Base-by-base conservation (phyloP, 1,284 basidiomycete species). In the Pyrrhoderma noxium region DNA sequence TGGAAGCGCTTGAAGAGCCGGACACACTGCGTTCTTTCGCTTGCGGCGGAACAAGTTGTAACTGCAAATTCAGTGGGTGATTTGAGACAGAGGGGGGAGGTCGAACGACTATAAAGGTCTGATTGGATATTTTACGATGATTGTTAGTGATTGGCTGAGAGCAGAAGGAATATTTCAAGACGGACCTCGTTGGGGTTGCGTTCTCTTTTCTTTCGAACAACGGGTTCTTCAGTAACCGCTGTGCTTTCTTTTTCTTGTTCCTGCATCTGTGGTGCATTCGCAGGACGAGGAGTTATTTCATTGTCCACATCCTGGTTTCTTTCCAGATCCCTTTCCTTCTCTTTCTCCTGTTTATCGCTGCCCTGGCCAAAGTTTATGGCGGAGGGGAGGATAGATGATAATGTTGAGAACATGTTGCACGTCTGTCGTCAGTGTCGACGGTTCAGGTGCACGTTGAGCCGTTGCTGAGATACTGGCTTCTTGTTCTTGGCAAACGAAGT, bases 51-150 rank as follows among this genome's bases (percentile, higher is more conserved):
- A 96, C 86, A 27, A 97, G 82, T 66, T 97, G 94, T 4, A 97
- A 85, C 65, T 97, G 94, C 1, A 97, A 76, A 65, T 95, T 96
- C 45, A 95, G 74, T 0, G 93, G 90, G 60, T 96, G 92, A 59
- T 88, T 89, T 16, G 81, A 76, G 63, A 85, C 85, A 13, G 85
- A 79, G 0, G 92, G 87, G 1, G 91, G 91, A 1, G 89, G 89
- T 47, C 89, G 79, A 42, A 92, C 89, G 60, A 90, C 79, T 54
- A 89, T 84, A 67, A 91, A 92, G 0, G 85, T 89, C 89, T 93
- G 52, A 42, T 49, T 59, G 54, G 27, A 51, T 41, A 42, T 18
- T 31, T 56, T 27, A 57, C 49, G 38, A 56, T 44, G 31, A 43
- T 18, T 49, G 35, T 43, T 44, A 45, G 23, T 22, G 22, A 14